phyloP scores from a whole-genome alignment of 2,329 filamentous ascomycete species.

The Ascochyta clinopodiicola region DNA sequence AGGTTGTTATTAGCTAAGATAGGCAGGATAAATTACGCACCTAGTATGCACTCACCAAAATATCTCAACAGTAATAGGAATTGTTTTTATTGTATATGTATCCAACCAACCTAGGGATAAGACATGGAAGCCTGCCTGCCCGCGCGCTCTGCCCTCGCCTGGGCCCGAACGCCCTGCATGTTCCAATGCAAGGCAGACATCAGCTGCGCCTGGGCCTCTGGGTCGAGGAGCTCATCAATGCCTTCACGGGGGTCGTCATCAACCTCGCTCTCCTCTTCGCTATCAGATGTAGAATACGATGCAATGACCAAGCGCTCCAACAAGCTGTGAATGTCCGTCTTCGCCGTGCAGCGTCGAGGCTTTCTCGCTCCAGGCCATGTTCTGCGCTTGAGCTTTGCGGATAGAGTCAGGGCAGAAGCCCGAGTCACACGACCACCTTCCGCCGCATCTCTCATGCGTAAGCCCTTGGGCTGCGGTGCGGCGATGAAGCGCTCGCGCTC shows the following conservation, averaged over 20 bases:
- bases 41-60: no score
- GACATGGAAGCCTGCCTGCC: not conserved
- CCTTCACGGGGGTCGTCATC: not conserved
- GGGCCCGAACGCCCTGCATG: not conserved
- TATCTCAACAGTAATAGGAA: no score
- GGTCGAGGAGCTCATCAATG: no score
- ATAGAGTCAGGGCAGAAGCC: not conserved
- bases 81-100: no score
- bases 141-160: not conserved
- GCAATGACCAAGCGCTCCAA: not conserved
- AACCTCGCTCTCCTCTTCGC: not conserved
- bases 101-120: not conserved
- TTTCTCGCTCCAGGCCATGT: not conserved
- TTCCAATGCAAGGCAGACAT: not conserved
- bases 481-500: not conserved
- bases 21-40: no score
- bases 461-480: not conserved
- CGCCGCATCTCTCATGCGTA: not conserved
- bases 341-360: not conserved
- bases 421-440: not conserved
- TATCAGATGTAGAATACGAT: not conserved
- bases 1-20: no score
- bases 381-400: not conserved
- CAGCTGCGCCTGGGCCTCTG: not conserved
- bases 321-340: not conserved